A percentile compares a stretch with the other conserved stretches of the same genome.
Conservation (phyloP, 106 monocot species). For the Phalaenopsis equestris region DNA sequence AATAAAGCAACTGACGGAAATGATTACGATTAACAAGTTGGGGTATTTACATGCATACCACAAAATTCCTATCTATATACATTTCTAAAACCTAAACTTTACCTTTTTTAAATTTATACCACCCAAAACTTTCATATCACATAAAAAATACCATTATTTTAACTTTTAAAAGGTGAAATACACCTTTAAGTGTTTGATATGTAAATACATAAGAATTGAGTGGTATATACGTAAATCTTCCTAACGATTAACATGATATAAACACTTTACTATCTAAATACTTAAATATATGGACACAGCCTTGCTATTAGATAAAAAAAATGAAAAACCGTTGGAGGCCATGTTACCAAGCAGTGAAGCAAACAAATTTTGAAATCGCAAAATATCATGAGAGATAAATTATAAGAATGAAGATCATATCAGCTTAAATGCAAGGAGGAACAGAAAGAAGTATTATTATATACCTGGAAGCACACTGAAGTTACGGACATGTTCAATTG, state of each 20-base stretch:
- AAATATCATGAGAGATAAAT: background rate
- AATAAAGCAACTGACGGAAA: background rate
- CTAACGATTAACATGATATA: background rate
- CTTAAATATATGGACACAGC: background rate
- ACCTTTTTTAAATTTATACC: too few relatives aligned
- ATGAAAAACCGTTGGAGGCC: background rate
- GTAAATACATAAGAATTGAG: too few relatives aligned
- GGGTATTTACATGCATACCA: too few relatives aligned
- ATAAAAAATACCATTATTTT: too few relatives aligned
- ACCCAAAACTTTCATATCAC: too few relatives aligned
- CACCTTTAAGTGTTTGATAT: too few relatives aligned
- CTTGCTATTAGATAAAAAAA: background rate
- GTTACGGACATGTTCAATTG: constrained; percentile 29
- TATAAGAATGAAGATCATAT: background rate
- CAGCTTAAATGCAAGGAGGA: background rate
- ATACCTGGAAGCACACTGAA: constrained; percentile 81
- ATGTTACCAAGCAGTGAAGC: background rate
- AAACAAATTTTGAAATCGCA: background rate
- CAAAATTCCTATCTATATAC: too few relatives aligned
- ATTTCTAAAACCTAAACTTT: too few relatives aligned
- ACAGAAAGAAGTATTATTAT: background rate
- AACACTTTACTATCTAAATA: background rate
- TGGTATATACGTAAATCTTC: too few relatives aligned
- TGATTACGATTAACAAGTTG: too few relatives aligned
- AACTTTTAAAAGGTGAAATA: too few relatives aligned